phyloP scores from a whole-genome alignment of 2,329 filamentous ascomycete genomes.

The Trichophaea hybrida region DNA sequence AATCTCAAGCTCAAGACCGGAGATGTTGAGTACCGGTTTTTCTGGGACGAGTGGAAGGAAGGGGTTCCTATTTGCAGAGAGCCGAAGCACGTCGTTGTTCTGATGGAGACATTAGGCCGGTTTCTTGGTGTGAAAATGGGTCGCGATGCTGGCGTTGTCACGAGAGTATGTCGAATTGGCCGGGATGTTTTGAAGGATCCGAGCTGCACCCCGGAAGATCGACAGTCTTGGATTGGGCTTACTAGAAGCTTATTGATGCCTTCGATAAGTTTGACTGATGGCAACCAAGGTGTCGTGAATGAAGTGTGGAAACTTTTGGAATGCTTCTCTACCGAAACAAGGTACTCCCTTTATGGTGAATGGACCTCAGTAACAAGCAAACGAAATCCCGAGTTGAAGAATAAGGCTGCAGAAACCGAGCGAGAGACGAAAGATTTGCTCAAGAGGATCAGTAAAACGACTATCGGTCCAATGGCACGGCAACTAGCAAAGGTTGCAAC shows the following conservation, averaged over 20 bases:
- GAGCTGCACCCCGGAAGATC: slow-evolving; percentile 14
- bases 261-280: slow-evolving; percentile 68
- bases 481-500: slow-evolving; percentile 84
- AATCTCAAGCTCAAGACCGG: slow-evolving; percentile 20
- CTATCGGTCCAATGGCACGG: slow-evolving; percentile 72
- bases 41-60: slow-evolving; percentile 95
- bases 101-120: slow-evolving; percentile 66
- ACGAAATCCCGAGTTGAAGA: slow-evolving; percentile 59
- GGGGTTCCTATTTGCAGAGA: slow-evolving; percentile 83
- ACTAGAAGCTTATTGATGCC: slow-evolving; percentile 75
- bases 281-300: slow-evolving; percentile 71
- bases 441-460: slow-evolving; percentile 79
- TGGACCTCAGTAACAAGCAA: slow-evolving; percentile 70
- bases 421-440: slow-evolving; percentile 72
- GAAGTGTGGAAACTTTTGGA: slow-evolving; percentile 75
- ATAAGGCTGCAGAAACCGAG: slow-evolving; percentile 61
- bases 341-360: slow-evolving; percentile 83
- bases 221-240: slow-evolving; percentile 65
- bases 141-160: slow-evolving; percentile 60
- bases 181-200: slow-evolving; percentile 46
- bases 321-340: slow-evolving; percentile 57
- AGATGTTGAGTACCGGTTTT: slow-evolving; percentile 60
- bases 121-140: slow-evolving; percentile 84
- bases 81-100: slow-evolving; percentile 57
- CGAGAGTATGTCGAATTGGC: slow-evolving; percentile 80